These are phyloP conservation scores for Pyrenula aspistea DNA, from an alignment of 495 filamentous ascomycete genomes.

Conservation along the genomic window DNA sequence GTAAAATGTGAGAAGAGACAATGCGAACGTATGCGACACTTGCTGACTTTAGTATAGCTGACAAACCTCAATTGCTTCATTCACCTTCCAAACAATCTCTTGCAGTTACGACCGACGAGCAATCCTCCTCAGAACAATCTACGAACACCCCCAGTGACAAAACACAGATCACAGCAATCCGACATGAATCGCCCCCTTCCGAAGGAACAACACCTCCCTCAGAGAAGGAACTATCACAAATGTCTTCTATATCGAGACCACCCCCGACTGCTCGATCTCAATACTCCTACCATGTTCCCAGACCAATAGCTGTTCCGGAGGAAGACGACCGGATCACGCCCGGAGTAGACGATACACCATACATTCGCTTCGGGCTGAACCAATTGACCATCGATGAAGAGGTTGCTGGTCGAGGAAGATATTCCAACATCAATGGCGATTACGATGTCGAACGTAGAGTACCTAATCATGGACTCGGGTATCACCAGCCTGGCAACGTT, in stretches of 20 bases:
- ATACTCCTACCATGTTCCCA: constrained; percentile 12
- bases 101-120: constrained; percentile 57
- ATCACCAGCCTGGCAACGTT: constrained; percentile 13
- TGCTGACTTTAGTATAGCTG: constrained; percentile 22
- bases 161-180: constrained; percentile 33
- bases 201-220: constrained; percentile 13
- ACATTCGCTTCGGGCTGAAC: constrained; percentile 61
- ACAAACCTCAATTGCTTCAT: constrained; percentile 39
- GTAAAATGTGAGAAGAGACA: constrained; percentile 21
- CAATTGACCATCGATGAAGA: constrained; percentile 59
- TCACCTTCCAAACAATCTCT: constrained; percentile 46
- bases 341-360: constrained; percentile 53
- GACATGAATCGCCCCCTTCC: constrained; percentile 38
- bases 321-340: constrained; percentile 42
- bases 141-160: constrained; percentile 33
- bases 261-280: constrained; percentile 17
- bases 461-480: constrained; percentile 37
- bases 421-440: constrained; percentile 23
- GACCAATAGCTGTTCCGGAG: constrained; percentile 10
- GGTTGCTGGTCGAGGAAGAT: constrained; percentile 20
- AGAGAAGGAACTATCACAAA: constrained; percentile 19
- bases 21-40: constrained; percentile 1
- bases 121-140: constrained; percentile 43
- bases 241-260: constrained; percentile 17
- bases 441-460: constrained; percentile 38